Evolutionary conservation across 139 green algal species (phyloP), one percentile per base, ranked within the genome.

Genomic region (Eudorina sp.): DNA sequence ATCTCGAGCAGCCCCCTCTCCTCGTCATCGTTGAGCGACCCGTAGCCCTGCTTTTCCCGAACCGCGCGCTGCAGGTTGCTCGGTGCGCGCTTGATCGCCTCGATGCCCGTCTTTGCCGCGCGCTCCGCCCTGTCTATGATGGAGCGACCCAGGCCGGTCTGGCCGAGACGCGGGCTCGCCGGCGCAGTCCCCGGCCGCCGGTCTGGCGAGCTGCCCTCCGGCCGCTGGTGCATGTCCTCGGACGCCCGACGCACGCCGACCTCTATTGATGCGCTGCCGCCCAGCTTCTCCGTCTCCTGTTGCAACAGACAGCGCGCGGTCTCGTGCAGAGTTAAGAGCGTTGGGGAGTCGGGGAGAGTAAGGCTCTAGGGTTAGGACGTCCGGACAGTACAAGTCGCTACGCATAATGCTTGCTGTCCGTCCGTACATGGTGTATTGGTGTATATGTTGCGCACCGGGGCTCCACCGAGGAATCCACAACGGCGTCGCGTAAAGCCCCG

Each of bases 11-110:
- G 46, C 45, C 81, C 81, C 3, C 19, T 78, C 66, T 87, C 81
- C 81, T 88, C 83, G 29, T 88, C 83, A 1, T 88, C 83, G 29
- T 55, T 7, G 13, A 88, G 68, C 23, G 25, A 46, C 8, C 83
- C 83, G 38, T 88, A 88, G 4, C 83, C 83, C 53, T 88, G 83
- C 48, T 81, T 88, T 11, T 88, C 68, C 36, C 66, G 66, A 48
- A 88, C 83, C 27, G 36, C 83, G 8, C 51, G 34, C 34, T 88
- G 83, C 29, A 88, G 27, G 68, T 88, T 81, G 68, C 48, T 60
- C 6, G 83, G 83, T 34, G 83, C 68, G 13, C 41, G 43, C 66
- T 81, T 81, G 14, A 88, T 29, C 27, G 29, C 45, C n/a, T 79
- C 46, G 4, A 80, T 55, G 41, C 79, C 21, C 19, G 58, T 62